phyloP scores from a whole-genome alignment of 331 rosid genomes.

The Rhamnella rubrinervis region DNA sequence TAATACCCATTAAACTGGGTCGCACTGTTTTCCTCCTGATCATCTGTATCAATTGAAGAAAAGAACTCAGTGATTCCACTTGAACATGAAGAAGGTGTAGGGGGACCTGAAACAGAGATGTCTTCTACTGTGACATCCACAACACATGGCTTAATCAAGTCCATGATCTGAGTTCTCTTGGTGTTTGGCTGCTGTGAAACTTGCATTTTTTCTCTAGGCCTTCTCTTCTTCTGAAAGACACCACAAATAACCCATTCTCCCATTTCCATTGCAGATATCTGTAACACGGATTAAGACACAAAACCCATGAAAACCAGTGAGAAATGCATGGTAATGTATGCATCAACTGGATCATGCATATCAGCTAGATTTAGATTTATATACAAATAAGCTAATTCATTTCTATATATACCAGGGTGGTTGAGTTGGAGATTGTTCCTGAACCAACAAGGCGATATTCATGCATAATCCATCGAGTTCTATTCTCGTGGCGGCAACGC shows the following conservation, averaged over 20 bases:
- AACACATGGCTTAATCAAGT: constrained; percentile 7
- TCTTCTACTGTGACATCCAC: constrained; percentile 19
- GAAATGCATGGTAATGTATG: too few species aligned
- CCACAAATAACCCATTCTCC: constrained; percentile 43
- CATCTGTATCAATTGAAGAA: constrained; percentile 12
- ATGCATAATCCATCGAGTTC: constrained; percentile 62
- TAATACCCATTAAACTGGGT: neutral
- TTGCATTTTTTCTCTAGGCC: constrained; percentile 6
- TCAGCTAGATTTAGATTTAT: too few species aligned
- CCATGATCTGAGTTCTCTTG: constrained; percentile 16
- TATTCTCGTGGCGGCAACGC: neutral
- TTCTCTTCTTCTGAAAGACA: constrained; percentile 38
- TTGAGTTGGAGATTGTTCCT: constrained; percentile 8
- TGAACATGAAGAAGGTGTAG: constrained; percentile 36
- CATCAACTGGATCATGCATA: too few species aligned
- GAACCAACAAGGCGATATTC: constrained; percentile 36
- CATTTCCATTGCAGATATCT: constrained; percentile 5
- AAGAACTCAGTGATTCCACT: constrained; percentile 28
- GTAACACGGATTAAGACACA: neutral
- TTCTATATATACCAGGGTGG: constrained; percentile 29
- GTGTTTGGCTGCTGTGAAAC: neutral
- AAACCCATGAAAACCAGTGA: neutral
- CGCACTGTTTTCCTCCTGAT: constrained; percentile 25
- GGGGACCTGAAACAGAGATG: constrained; percentile 4
- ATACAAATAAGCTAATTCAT: neutral